A percentile compares a stretch with the other conserved stretches of the same genome.
Evolutionary conservation across 129 eudicot species (phyloP).

Genomic region (Artemisia annua): DNA sequence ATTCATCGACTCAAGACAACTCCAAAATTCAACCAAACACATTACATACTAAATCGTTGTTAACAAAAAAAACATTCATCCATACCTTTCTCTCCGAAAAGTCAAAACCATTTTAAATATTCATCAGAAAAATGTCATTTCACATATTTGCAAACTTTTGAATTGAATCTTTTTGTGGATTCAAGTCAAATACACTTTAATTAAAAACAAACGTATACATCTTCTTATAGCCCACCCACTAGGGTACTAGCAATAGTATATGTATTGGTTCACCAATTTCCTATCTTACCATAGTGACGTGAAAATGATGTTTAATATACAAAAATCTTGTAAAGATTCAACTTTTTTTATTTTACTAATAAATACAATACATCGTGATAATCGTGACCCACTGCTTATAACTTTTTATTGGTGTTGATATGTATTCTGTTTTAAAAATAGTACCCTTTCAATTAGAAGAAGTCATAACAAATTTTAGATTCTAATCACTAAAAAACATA

Average conservation of each 20-base stretch:
- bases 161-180: no score
- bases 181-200: neutral
- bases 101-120: no score
- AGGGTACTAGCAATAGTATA: conserved; percentile 25
- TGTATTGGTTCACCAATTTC: conserved; percentile 32
- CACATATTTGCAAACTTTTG: no score
- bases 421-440: neutral
- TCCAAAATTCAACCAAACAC: no score
- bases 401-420: neutral
- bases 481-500: no score
- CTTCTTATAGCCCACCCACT: neutral
- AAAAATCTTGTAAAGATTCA: neutral
- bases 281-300: conserved; percentile 27
- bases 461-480: neutral
- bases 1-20: no score
- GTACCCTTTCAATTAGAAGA: neutral
- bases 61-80: no score
- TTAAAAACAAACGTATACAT: neutral
- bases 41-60: no score
- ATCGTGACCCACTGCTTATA: conserved; percentile 19
- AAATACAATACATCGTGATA: conserved; percentile 16
- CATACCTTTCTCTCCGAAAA: no score
- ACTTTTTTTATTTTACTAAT: neutral
- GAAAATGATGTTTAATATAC: conserved; percentile 28
- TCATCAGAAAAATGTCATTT: no score